Base-by-base conservation (phyloP, 805 yeast genomes). In the Kregervanrija delftensis region DNA sequence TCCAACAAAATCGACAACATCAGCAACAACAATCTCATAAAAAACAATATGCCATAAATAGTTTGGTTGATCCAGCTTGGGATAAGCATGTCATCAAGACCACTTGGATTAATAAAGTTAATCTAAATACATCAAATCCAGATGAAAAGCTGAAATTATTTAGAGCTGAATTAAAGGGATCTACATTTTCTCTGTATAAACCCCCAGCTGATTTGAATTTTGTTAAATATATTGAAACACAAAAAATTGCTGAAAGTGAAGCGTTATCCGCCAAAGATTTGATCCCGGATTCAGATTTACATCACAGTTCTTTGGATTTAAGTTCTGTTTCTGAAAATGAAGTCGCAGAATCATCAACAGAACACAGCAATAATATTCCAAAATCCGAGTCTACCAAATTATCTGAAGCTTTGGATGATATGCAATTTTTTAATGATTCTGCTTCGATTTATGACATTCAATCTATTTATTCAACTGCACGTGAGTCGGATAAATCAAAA, bases 161-260 rank as follows among this genome's bases (percentile, higher is more conserved):
- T 45, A 70, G 83, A 41, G 88, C 84, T 0, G 86, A 81, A 55
- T 65, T 89, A 46, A 77, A 73, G 53, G 96, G 96, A 14, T 77
- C 89, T 2, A 68, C 70, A 37, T 63, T 89, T 42, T 69, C 71
- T 43, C 60, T 89, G 13, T 85, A 76, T 66, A 83, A 77, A 59
- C 72, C 79, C 33, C 81, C 74, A 2, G 61, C 67, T 22, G 78
- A 68, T 28, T 45, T 78, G 28, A 72, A 66, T 30, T 72, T 52
- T 47, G 60, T 64, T 37, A 64, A 58, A 42, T 58, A 57, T 38
- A 69, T 72, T 49, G 52, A 44, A 12, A 42, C 50, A 22, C 28
- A 22, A 22, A 22, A 8, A 22, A 22, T 5, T 22, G 28, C 6
- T 22, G 28, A 22, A 22, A 22, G 28, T 6, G 28, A 22, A 37